phyloP scores from a whole-genome alignment of 257 asterid species.

The Scutellaria galericulata region DNA sequence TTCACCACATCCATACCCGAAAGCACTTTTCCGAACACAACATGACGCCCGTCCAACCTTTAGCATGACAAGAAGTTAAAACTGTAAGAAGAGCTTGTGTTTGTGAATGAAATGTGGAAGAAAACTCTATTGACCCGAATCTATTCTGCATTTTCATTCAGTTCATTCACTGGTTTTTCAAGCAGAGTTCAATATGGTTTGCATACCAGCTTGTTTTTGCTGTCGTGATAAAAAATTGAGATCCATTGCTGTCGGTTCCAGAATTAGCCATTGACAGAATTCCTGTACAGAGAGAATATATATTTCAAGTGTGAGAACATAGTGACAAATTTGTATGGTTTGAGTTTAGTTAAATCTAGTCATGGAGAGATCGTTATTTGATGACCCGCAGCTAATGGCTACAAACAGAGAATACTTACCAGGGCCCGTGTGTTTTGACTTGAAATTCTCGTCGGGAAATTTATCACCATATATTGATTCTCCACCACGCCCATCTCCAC shows the following conservation, averaged over 20 bases:
- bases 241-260: conserved; percentile 88
- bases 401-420: conserved; percentile 52
- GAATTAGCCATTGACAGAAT: conserved; percentile 91
- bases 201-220: conserved; percentile 75
- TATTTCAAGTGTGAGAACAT: conserved; percentile 2
- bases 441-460: conserved; percentile 85
- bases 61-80: not conserved
- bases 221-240: conserved; percentile 87
- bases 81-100: not conserved
- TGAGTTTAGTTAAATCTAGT: not conserved
- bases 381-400: conserved; percentile 13
- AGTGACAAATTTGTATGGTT: not conserved
- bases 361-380: not conserved
- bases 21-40: conserved; percentile 88
- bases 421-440: conserved; percentile 79
- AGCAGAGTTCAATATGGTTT: not conserved
- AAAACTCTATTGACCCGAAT: not conserved
- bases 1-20: conserved; percentile 86
- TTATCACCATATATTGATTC: conserved; percentile 79
- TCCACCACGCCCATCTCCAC: conserved; percentile 93
- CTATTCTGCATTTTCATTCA: too few species aligned
- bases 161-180: not conserved
- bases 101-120: not conserved
- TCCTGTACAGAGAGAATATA: conserved; percentile 43
- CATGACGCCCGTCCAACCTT: conserved; percentile 95